phyloP scores from a whole-genome alignment of 2,329 filamentous ascomycete genomes.

The Calonectria naviculata region DNA sequence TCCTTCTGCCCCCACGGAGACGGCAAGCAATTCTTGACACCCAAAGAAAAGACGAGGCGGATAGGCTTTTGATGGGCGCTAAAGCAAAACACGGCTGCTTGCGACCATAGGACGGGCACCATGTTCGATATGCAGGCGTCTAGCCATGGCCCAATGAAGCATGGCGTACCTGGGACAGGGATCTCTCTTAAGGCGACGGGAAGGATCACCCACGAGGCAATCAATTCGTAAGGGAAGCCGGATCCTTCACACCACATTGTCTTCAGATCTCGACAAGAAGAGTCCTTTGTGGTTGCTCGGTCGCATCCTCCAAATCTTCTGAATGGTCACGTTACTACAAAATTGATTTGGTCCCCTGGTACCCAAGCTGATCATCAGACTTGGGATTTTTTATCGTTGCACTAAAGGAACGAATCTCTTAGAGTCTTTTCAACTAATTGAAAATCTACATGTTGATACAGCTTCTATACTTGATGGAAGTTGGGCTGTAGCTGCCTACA shows the following conservation, averaged over 20 bases:
- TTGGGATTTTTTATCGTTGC: background rate
- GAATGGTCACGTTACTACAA: too few species aligned
- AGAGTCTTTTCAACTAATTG: background rate
- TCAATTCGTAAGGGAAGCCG: background rate
- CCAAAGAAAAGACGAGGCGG: background rate
- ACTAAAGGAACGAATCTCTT: background rate
- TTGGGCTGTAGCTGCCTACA: background rate
- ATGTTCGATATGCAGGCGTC: background rate
- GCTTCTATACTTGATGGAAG: background rate
- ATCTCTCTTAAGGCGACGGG: background rate
- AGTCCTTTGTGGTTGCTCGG: background rate
- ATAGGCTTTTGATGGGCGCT: background rate
- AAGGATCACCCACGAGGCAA: background rate
- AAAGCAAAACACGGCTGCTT: background rate
- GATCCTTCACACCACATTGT: background rate
- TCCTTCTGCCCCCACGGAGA: background rate
- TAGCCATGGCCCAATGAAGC: background rate
- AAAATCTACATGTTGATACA: background rate
- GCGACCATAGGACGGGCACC: background rate
- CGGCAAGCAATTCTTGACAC: background rate
- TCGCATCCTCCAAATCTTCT: too few species aligned
- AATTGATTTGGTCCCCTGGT: background rate
- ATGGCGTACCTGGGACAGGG: background rate
- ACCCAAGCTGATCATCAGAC: too few species aligned
- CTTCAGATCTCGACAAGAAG: background rate